These are phyloP conservation scores for Pseudogymnoascus sp. DNA, from an alignment of 2,329 filamentous ascomycete species.

Conservation along the genomic window DNA sequence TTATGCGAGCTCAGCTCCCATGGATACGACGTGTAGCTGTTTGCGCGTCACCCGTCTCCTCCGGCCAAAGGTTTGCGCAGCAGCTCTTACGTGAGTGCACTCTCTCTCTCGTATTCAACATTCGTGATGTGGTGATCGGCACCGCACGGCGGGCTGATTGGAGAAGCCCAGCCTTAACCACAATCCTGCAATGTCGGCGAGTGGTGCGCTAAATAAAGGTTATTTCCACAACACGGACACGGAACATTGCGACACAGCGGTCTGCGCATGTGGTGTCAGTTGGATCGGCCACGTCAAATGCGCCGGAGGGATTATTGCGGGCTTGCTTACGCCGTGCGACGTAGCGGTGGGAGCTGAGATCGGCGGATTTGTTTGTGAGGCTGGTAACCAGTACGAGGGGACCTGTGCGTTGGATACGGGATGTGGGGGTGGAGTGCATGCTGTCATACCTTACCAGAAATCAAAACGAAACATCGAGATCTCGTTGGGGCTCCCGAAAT, in stretches of 20 bases:
- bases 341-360: background rate
- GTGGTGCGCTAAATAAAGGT: background rate
- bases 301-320: background rate
- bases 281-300: background rate
- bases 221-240: conserved; percentile 4
- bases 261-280: background rate
- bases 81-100: background rate
- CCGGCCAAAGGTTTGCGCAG: background rate
- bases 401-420: background rate
- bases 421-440: background rate
- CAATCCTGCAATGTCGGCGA: background rate
- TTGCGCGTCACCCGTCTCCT: background rate
- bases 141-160: background rate
- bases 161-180: background rate
- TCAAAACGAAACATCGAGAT: background rate
- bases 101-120: background rate
- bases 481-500: background rate
- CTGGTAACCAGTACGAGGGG: conserved; percentile 1
- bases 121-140: background rate
- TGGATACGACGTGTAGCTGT: background rate
- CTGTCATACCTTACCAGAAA: background rate
- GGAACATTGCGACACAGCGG: background rate
- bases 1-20: background rate
- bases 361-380: background rate
- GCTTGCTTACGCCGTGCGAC: conserved; percentile 3